Base-by-base conservation (phyloP, 2,329 filamentous ascomycete genomes). In the Penicillium sp. region DNA sequence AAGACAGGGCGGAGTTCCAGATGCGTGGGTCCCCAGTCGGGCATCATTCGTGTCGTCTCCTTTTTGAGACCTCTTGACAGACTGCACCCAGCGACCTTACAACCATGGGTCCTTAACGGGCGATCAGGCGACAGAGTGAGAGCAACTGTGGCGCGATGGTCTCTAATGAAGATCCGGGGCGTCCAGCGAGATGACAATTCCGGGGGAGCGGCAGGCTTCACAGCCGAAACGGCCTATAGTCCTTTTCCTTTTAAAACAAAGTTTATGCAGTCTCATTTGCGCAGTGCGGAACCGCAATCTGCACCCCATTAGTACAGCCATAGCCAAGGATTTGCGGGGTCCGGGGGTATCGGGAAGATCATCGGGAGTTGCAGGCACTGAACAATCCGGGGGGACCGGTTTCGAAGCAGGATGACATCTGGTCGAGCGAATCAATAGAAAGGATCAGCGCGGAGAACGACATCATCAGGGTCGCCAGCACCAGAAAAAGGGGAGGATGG, bases 301-400 rank as follows among this genome's bases (percentile, higher is more conserved):
- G 36, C 21, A 39, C 36, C 9, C 36, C 8, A 13, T 39, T 16
- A 9, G 13, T 13, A 50, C 48, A 45, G 34, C 48, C 46, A 45
- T 45, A 45, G 34, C 48, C 46, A 38, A 49, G 46, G 31, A 18
- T 43, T 29, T 59, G 60, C 57, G 61, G 61, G 56, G 60, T 58
- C 52, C 41, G 54, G 56, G 54, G 45, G 45, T 39, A 47, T 52
- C 52, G 46, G 52, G 50, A 51, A 16, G 56, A 57, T 54, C 58
- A 15, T 34, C 54, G 34, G 29, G 6, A 42, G 10, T 21, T 53
- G 10, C 45, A 42, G 39, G 24, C 26, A 21, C 7, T 10, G 42
- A 13, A 3, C 24, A 3, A 45, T 24, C 5, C 47, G 18, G 31
- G 47, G 42, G 42, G n/a, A 33, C 33, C 26, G 18, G 24, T 26